Evolutionary conservation across 169 alveolate species (phyloP), one percentile per base, ranked within the genome.

Genomic region (Plasmodium sp.): DNA sequence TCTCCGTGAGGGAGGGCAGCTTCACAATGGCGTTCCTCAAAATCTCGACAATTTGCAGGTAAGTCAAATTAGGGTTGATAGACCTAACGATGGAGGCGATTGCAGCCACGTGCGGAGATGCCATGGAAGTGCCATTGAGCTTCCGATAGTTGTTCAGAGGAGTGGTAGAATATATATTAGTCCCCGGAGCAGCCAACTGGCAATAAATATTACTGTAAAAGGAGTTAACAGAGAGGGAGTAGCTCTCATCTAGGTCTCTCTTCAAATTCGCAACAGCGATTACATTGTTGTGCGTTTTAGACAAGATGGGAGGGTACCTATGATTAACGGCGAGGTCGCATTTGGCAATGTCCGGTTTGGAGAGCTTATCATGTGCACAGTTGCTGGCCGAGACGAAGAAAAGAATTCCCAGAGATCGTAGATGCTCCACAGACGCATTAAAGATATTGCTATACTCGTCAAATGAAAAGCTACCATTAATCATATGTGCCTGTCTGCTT

Each of bases 61-160:
- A 88, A 12, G 83, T 22, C 41, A 88, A 51, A 2, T 88, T 71
- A 9, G 94, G 94, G 82, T 88, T 88, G 1, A 88, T 88, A 27
- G 94, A 88, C 18, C 27, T 41, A 36, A 88, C 62, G 56, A 88
- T 54, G 0, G 94, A 88, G 41, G 94, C 94, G 48, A 88, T 95
- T 16, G 95, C 97, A 67, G 97, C 92, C 4, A 93, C 97, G 77
- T 91, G 95, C n/a, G 97, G 97, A 86, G 96, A 79, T 73, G 97
- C 97, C 97, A 95, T 95, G 31, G 97, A 95, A n/a, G 97, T 95
- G 5, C 97, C 97, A 5, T 93, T 93, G 6, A 95, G 62, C 48
- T 92, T 84, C 51, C 86, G 73, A 82, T 95, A 95, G 12, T 95
- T 88, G 31, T 81, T 80, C 18, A 48, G 33, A 16, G 96, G 74